Conservation (phyloP, 192 early-diverging fungal species). For the Oehlia diaphana region DNA sequence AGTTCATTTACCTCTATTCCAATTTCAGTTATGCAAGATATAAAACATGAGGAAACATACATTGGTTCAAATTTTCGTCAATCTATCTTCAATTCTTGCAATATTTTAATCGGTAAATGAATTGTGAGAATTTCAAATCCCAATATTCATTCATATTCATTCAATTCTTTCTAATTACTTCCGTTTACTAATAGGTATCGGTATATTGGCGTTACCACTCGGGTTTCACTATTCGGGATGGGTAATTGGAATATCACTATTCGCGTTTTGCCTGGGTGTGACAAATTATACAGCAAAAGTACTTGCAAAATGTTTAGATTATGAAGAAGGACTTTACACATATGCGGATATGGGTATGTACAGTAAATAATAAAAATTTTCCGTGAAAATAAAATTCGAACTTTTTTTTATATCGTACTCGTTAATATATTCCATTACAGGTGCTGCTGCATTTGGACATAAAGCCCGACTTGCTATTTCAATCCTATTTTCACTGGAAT, state of each 20-base stretch:
- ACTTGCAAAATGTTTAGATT: slow-evolving; percentile 51
- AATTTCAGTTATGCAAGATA: slow-evolving; percentile 1
- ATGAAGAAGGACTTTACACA: slow-evolving; percentile 34
- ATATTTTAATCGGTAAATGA: slow-evolving; percentile 53
- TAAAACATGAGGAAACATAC: neutral
- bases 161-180: neutral
- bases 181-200: slow-evolving; percentile 45
- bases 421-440: slow-evolving; percentile 30
- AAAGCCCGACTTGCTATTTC: slow-evolving; percentile 33
- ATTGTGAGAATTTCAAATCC: neutral
- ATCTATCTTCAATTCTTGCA: slow-evolving; percentile 58
- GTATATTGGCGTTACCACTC: slow-evolving; percentile 62
- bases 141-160: no score
- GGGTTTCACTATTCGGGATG: slow-evolving; percentile 62
- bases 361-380: neutral
- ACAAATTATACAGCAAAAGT: slow-evolving; percentile 63
- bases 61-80: slow-evolving; percentile 43
- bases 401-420: neutral
- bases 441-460: slow-evolving; percentile 42
- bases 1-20: slow-evolving; percentile 4
- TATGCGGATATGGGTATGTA: slow-evolving; percentile 47
- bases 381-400: neutral
- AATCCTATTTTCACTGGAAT: slow-evolving; percentile 39
- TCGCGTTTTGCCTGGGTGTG: slow-evolving; percentile 43
- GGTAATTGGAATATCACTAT: slow-evolving; percentile 54